Base-by-base conservation (phyloP, 331 rosid genomes). In the Telfairia occidentalis region DNA sequence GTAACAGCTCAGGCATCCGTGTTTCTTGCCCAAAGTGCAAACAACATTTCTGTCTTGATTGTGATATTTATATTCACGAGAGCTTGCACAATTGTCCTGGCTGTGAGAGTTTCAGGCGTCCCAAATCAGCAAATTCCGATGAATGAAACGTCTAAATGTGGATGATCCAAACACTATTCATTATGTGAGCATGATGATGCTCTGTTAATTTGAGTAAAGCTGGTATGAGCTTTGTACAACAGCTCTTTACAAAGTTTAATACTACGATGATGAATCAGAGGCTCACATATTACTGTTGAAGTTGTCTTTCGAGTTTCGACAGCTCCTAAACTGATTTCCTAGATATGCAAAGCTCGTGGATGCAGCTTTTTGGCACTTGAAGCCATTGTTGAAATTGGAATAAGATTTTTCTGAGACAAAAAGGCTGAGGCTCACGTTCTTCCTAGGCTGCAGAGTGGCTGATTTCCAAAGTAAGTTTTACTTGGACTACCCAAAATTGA, bases 1-100 rank as follows among this genome's bases (percentile, higher is more conserved):
- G 97, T 82, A 89, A 85, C 82, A 87, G 83, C 75, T 85, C 92
- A 2, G 82, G 87, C 77, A 86, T 86, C 42, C 83, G 89, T 19
- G 95, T 90, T 61, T 46, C 82, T 58, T 89, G 96, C 76, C 91
- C 96, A 9, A 91, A 88, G 77, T 91, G 98, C 88, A 89, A 88
- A 82, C 90, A 86, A 19, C 89, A 85, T 38, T 94, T 94, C 81
- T 94, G 97, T 86, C 92, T 94, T 24, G 98, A 89, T 76, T 91
- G 98, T 28, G 97, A 91, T 81, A 91, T 89, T 59, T 91, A 94
- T 74, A 85, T 94, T 73, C 98, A 91, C 13, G 98, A 94, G 84
- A 94, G 90, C 88, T 86, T 94, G 86, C 98, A 91, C 78, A 89
- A 94, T 74, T 94, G 98, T 86, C 98, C 98, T 37, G 97, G 98